Evolutionary conservation across 2,329 filamentous ascomycete species (phyloP).

Genomic region (Diaporthe vaccinii): DNA sequence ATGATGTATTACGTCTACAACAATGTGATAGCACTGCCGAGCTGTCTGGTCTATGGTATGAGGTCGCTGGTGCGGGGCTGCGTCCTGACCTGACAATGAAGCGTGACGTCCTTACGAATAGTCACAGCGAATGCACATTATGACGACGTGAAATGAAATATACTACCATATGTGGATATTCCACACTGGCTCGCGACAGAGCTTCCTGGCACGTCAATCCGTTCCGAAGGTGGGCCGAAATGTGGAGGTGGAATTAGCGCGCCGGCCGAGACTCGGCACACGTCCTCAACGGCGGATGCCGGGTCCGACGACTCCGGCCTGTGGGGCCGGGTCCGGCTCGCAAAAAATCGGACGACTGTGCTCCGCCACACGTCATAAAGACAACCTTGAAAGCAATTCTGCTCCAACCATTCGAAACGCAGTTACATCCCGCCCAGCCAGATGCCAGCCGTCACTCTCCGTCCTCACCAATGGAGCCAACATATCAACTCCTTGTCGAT

Average conservation of each 20-base stretch:
- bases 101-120: neutral
- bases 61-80: conserved; percentile 37
- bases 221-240: neutral
- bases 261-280: neutral
- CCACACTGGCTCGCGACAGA: neutral
- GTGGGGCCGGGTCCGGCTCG: neutral
- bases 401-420: neutral
- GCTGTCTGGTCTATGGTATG: conserved; percentile 8
- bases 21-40: conserved; percentile 40
- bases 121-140: neutral
- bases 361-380: neutral
- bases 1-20: conserved; percentile 44
- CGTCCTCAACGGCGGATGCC: neutral
- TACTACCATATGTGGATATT: neutral
- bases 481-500: neutral
- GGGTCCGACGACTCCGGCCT: neutral
- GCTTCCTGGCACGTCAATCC: neutral
- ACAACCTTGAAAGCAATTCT: neutral
- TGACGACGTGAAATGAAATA: neutral
- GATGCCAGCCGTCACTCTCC: neutral
- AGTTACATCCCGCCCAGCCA: neutral
- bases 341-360: neutral
- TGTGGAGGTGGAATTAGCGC: neutral
- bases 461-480: neutral
- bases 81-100: neutral